phyloP scores from a whole-genome alignment of 2,329 filamentous ascomycete species.

The Zasmidium citrigriseum region DNA sequence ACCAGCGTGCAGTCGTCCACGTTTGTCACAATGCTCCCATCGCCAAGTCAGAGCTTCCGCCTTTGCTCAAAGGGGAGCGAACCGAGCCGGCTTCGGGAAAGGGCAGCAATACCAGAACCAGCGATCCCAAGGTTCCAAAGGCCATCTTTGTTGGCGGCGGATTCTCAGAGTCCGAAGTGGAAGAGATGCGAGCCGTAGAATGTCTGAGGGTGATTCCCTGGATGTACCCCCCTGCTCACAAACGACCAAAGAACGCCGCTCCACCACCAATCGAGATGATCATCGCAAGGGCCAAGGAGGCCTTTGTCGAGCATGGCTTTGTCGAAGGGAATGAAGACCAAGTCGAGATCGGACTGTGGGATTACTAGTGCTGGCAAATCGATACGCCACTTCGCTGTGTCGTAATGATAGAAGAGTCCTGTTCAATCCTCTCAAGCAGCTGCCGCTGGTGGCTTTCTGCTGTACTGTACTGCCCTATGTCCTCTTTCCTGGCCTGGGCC shows the following conservation, averaged over 20 bases:
- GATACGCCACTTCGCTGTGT: background rate
- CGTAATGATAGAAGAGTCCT: background rate
- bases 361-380: background rate
- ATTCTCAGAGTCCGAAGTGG: slow-evolving; percentile 24
- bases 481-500: slow-evolving; percentile 70
- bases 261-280: slow-evolving; percentile 12
- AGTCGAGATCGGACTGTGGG: background rate
- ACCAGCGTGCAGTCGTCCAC: slow-evolving; percentile 22
- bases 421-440: slow-evolving; percentile 3
- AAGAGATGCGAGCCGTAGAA: slow-evolving; percentile 16
- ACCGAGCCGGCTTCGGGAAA: slow-evolving; percentile 22
- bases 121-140: slow-evolving; percentile 15
- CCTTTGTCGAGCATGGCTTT: slow-evolving; percentile 11
- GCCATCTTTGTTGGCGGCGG: slow-evolving; percentile 29
- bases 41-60: slow-evolving; percentile 21
- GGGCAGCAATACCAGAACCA: slow-evolving; percentile 20
- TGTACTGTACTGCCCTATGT: slow-evolving; percentile 61
- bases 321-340: background rate
- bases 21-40: slow-evolving; percentile 22
- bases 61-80: slow-evolving; percentile 20
- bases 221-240: slow-evolving; percentile 20
- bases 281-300: slow-evolving; percentile 10
- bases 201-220: slow-evolving; percentile 20
- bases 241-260: slow-evolving; percentile 5
- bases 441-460: slow-evolving; percentile 12